Conservation (phyloP, 2,329 filamentous ascomycete genomes). For the Talaromyces sp. region DNA sequence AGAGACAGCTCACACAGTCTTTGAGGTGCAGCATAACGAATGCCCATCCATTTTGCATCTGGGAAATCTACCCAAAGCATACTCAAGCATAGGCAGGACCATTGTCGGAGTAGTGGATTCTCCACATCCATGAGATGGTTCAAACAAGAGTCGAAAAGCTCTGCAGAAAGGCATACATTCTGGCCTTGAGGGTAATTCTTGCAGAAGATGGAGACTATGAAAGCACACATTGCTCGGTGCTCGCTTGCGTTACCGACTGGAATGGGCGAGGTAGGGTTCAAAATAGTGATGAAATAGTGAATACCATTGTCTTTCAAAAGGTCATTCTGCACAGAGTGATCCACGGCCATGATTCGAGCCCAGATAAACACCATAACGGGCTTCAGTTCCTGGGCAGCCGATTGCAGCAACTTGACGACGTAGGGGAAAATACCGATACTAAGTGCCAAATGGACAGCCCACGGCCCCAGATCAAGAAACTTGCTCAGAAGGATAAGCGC, state of each 20-base stretch:
- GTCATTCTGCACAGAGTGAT: slow-evolving; percentile 89
- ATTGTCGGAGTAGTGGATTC: slow-evolving; percentile 86
- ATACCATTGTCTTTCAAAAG: slow-evolving; percentile 96
- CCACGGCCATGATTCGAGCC: slow-evolving; percentile 92
- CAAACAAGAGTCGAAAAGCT: slow-evolving; percentile 86
- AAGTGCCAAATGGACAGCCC: slow-evolving; percentile 96
- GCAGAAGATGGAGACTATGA: slow-evolving; percentile 96
- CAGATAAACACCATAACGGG: slow-evolving; percentile 99
- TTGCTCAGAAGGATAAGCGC: slow-evolving; percentile 88
- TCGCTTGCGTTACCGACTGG: slow-evolving; percentile 86
- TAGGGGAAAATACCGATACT: slow-evolving; percentile 99
- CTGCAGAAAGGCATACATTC: slow-evolving; percentile 83
- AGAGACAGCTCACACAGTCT: slow-evolving; percentile 77
- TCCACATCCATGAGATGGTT: slow-evolving; percentile 79
- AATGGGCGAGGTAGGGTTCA: slow-evolving; percentile 79
- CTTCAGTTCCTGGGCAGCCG: slow-evolving; percentile 89
- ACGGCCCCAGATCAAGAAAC: slow-evolving; percentile 92
- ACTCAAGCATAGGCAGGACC: slow-evolving; percentile 92
- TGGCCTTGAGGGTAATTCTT: slow-evolving; percentile 91
- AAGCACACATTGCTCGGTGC: slow-evolving; percentile 98
- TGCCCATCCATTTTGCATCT: slow-evolving; percentile 95
- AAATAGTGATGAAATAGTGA: slow-evolving; percentile 90
- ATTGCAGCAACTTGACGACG: slow-evolving; percentile 94
- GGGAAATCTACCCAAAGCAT: slow-evolving; percentile 90
- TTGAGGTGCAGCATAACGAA: slow-evolving; percentile 78